These are phyloP conservation scores for Myxozyma geophila DNA, from an alignment of 805 yeast species.

Conservation along the genomic window DNA sequence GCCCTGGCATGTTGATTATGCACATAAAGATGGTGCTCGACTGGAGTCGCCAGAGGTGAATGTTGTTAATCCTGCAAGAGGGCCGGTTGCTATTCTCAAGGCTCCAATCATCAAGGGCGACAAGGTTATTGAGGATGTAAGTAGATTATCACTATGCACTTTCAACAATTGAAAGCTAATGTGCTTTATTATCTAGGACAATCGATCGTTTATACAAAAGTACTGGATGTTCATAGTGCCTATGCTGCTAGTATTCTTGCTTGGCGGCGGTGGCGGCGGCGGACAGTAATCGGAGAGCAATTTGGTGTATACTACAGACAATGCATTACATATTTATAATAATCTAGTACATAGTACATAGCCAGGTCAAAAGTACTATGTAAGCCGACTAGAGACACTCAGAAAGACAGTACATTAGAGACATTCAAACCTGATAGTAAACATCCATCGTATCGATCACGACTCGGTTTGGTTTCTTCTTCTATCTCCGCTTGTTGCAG, in stretches of 20 bases:
- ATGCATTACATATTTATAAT: not conserved
- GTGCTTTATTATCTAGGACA: conserved; percentile 5
- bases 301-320: not conserved
- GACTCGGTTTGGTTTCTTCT: no score
- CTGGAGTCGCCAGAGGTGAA: not conserved
- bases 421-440: no score
- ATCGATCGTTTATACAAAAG: conserved; percentile 33
- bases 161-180: not conserved
- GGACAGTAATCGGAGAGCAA: not conserved
- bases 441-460: no score
- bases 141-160: not conserved
- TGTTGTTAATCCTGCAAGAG: conserved; percentile 3
- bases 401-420: no score
- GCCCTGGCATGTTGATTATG: conserved; percentile 29
- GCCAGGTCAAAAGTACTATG: no score
- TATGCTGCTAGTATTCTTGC: conserved; percentile 30
- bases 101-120: conserved; percentile 20
- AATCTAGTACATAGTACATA: no score
- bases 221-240: conserved; percentile 37
- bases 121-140: conserved; percentile 5
- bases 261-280: conserved; percentile 35
- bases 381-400: no score
- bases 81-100: conserved; percentile 23
- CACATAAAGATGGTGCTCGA: not conserved
- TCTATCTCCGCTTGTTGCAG: no score